Evolutionary conservation across 257 asterid species (phyloP), one percentile per base, ranked within the genome.

Genomic region (Petunia axillaris): DNA sequence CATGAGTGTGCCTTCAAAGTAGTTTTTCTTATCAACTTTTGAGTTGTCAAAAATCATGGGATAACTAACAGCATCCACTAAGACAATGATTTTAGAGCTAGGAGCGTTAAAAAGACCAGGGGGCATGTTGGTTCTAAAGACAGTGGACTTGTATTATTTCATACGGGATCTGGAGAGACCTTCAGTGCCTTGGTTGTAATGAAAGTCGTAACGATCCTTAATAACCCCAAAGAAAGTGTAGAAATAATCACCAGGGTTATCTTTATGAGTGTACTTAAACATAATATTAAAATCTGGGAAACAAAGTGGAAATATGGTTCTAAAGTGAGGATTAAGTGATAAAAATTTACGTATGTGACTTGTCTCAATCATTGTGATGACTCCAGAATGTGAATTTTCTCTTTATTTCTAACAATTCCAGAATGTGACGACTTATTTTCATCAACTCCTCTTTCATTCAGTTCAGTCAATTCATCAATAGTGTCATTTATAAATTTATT

Each of bases 1-100:
- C 85, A 94, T 82, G 87, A 36, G 92, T 0, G 97, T 92, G 39
- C 98, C 98, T 80, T 94, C 97, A 2, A 94, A 93, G 3, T 90
- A 89, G 66, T 89, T 79, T 5, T 44, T 81, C 57, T 93, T 94
- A 41, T 94, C 97, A 1, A 94, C 90, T 37, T 80, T 89, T 14
- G 98, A 85, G 40, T 75, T 85, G 85, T 94, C 97, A 84, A 94
- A 91, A 55, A 94, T 93, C 4, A 90, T 82, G 0, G 85, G 93
- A 53, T 89, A 92, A 62, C 98, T 94, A 25, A 86, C 16, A 38
- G 97, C 91, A 48, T 94, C 98, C 6, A 92, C 89, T 25, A 94
- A 85, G 41, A 75, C 86, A 2, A 90, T 25, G 1, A 86, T 91
- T 39, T 75, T 85, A 0, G 94, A 68, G 43, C 87, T 35, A 0